Evolutionary conservation across 768 basidiomycete species (phyloP), one percentile per base, ranked within the genome.

Genomic region (Pisolithus orientalis): DNA sequence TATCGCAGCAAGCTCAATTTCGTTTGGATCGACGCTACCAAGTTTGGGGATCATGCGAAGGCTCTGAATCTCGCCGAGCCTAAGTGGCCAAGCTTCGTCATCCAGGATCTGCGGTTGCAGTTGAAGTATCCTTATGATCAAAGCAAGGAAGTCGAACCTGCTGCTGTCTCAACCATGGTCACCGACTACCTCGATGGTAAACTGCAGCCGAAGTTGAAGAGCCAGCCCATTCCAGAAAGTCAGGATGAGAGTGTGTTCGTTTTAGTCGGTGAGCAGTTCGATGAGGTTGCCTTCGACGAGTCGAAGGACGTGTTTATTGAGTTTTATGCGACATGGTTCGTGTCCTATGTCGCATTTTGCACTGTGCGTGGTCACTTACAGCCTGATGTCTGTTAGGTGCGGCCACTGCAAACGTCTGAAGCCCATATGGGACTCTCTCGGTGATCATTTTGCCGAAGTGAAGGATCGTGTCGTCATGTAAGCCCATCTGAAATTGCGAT

Each of bases 371-470:
- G 0, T 9, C 21, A 21, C n/a, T 50, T 17, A 53, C n/a, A 16
- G 39, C 49, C 27, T 16, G 17, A 4, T 27, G 10, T n/a, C 9
- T 13, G 46, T 25, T 60, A 88, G 86, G 85, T 91, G 90, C 63
- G 89, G 90, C 42, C 92, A 94, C 80, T 94, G 93, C 86, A 96
- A 96, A 74, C 92, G 94, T 62, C 82, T 99, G 60, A 90, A 88
- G 68, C 95, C 96, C 11, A 90, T 74, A 39, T 99, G 93, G 92
- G 94, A 97, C 54, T 80, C 76, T 25, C 82, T 99, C 37, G 96
- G 80, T 51, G 88, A 94, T 64, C 87, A 86, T 64, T 98, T 84
- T 71, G 80, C 82, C 44, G 66, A 75, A 49, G 75, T 84, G 67
- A 84, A 87, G 71, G 85, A 93, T 64, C 80, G 79, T 37, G 61